Evolutionary conservation across 371 early-diverging fungal species (phyloP).

Genomic region (Globomyces sp.): DNA sequence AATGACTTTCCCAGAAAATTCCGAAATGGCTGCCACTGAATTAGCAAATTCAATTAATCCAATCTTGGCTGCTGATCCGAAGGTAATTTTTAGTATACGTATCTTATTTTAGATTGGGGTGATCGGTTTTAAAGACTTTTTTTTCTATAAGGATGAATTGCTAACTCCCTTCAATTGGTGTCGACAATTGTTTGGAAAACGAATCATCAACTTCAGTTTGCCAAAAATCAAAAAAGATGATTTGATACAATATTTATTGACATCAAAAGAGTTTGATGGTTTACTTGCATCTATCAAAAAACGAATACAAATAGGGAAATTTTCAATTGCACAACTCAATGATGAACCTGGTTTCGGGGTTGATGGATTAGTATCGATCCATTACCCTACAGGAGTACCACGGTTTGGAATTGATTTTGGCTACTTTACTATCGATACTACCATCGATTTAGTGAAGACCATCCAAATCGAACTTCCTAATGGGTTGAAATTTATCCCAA

Average conservation of each 20-base stretch:
- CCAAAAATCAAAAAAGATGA: constrained; percentile 8
- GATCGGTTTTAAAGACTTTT: not conserved
- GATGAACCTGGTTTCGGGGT: constrained; percentile 14
- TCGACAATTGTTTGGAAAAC: constrained; percentile 4
- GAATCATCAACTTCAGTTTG: not conserved
- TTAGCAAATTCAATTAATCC: constrained; percentile 36
- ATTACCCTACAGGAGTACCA: constrained; percentile 21
- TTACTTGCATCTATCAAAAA: not conserved
- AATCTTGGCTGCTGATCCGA: constrained; percentile 28
- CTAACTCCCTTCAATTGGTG: constrained; percentile 17
- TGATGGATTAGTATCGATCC: constrained; percentile 6
- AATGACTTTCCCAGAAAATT: constrained; percentile 22
- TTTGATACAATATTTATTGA: not conserved
- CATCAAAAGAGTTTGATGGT: not conserved
- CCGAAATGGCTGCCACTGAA: constrained; percentile 23
- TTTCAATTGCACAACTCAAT: constrained; percentile 4
- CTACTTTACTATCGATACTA: constrained; percentile 23
- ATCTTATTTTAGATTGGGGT: not conserved
- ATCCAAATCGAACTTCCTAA: constrained; percentile 19
- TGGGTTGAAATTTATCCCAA: constrained; percentile 23
- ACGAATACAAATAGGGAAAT: not conserved
- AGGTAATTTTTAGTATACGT: not conserved
- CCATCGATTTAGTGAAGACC: constrained; percentile 20
- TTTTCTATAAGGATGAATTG: not conserved
- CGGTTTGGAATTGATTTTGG: constrained; percentile 23